A percentile compares a stretch with the other conserved stretches of the same genome.
Conservation (phyloP, 352 stramenopile species). For the Globisporangium nodosum region DNA sequence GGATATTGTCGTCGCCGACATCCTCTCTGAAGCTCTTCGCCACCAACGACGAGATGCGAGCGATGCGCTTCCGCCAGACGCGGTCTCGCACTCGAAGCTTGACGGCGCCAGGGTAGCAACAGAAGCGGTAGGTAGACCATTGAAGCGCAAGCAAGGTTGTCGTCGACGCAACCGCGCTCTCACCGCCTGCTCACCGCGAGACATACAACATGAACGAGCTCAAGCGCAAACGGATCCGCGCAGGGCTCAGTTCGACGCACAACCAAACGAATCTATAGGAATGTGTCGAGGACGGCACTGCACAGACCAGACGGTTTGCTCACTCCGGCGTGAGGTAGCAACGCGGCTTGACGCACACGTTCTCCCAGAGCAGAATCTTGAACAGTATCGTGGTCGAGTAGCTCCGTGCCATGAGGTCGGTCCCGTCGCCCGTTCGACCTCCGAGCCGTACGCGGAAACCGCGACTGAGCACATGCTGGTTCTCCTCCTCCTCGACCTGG, state of each 20-base stretch:
- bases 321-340: background rate
- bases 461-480: background rate
- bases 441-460: slow-evolving; percentile 21
- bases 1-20: background rate
- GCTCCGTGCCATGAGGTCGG: slow-evolving; percentile 17
- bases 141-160: too few species aligned
- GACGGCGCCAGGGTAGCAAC: background rate
- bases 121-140: background rate
- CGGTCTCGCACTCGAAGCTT: background rate
- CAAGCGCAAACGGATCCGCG: too few species aligned
- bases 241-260: background rate
- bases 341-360: slow-evolving; percentile 15
- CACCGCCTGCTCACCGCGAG: too few species aligned
- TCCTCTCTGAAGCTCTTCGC: background rate
- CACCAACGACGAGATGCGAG: background rate
- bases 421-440: slow-evolving; percentile 17
- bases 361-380: slow-evolving; percentile 25
- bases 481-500: background rate
- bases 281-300: slow-evolving; percentile 3
- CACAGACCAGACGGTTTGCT: background rate
- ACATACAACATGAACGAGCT: too few species aligned
- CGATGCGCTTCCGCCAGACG: background rate
- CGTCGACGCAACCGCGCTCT: too few species aligned
- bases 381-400: slow-evolving; percentile 18
- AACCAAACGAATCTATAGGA: background rate